A percentile compares a stretch with the other conserved stretches of the same genome.
Conservation (phyloP, 2,329 filamentous ascomycete genomes). For the Beauveria sp. region DNA sequence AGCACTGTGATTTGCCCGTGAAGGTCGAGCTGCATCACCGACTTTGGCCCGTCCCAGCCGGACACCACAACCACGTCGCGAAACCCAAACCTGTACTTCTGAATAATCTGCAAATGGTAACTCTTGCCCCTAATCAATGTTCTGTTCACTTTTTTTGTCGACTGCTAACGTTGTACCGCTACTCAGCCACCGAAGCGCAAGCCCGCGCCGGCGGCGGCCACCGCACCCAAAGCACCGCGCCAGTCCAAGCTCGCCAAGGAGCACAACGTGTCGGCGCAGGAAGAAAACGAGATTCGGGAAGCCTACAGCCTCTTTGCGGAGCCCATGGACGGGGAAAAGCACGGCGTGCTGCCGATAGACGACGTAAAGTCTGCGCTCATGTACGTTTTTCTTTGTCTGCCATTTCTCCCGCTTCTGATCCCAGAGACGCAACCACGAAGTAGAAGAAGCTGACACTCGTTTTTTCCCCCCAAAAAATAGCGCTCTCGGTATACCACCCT, state of each 20-base stretch:
- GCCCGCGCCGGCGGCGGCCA: conserved; percentile 17
- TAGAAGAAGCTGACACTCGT: not conserved
- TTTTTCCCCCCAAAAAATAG: conserved; percentile 31
- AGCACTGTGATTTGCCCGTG: not conserved
- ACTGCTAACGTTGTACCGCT: not conserved
- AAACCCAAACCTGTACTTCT: not conserved
- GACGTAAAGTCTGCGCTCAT: conserved; percentile 66
- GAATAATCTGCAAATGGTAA: not conserved
- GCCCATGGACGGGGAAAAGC: conserved; percentile 62
- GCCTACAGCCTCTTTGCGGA: conserved; percentile 78
- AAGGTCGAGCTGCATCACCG: not conserved
- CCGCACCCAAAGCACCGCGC: conserved; percentile 36
- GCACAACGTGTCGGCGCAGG: conserved; percentile 72
- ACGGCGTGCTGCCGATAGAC: conserved; percentile 58
- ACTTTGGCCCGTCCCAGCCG: not conserved
- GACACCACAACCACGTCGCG: not conserved
- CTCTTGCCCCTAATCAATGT: too few relatives aligned
- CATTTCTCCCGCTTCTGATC: too few relatives aligned
- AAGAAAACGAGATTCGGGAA: conserved; percentile 86
- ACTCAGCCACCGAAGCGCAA: conserved; percentile 48
- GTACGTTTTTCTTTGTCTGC: conserved; percentile 36
- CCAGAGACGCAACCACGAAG: not conserved
- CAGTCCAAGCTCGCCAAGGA: conserved; percentile 88
- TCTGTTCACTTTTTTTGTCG: not conserved
- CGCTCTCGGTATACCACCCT: conserved; percentile 71